Evolutionary conservation across 2,329 filamentous ascomycete species (phyloP).

Genomic region (Fusarium liriodendri): DNA sequence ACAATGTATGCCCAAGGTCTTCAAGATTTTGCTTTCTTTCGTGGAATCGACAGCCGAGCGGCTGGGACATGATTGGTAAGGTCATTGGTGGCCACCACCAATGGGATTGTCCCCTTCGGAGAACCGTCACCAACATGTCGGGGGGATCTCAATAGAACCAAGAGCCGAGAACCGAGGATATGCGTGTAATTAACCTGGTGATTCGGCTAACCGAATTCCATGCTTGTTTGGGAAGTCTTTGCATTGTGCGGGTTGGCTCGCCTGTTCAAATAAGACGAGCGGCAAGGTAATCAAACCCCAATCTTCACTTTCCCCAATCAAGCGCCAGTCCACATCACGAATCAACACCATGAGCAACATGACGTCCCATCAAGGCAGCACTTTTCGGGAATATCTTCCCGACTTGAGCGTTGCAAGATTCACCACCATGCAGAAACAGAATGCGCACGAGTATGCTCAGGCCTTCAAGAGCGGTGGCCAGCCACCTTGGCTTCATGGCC

Average conservation of each 20-base stretch:
- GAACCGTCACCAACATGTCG: background rate
- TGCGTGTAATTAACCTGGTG: background rate
- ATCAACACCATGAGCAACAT: background rate
- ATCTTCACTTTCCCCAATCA: background rate
- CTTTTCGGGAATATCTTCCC: slow-evolving; percentile 67
- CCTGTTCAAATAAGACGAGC: background rate
- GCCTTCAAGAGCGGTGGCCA: slow-evolving; percentile 37
- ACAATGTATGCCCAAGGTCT: background rate
- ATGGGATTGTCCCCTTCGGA: background rate
- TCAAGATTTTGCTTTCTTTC: background rate
- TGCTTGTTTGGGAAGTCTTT: background rate
- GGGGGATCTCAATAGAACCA: background rate
- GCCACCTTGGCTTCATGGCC: background rate
- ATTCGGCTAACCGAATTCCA: background rate
- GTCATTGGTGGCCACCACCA: slow-evolving; percentile 2
- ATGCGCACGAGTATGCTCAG: slow-evolving; percentile 70
- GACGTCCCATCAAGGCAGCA: too few species aligned
- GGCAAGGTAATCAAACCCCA: background rate
- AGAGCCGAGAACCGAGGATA: slow-evolving; percentile 12
- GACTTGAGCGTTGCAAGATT: slow-evolving; percentile 72
- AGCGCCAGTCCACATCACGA: background rate
- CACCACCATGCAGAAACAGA: slow-evolving; percentile 68
- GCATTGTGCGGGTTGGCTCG: background rate
- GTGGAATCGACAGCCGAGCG: background rate
- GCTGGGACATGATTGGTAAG: background rate